A percentile compares a stretch with the other conserved stretches of the same genome.
Evolutionary conservation across 75 land plant species (phyloP).

Genomic region (Selaginella moellendorffii): DNA sequence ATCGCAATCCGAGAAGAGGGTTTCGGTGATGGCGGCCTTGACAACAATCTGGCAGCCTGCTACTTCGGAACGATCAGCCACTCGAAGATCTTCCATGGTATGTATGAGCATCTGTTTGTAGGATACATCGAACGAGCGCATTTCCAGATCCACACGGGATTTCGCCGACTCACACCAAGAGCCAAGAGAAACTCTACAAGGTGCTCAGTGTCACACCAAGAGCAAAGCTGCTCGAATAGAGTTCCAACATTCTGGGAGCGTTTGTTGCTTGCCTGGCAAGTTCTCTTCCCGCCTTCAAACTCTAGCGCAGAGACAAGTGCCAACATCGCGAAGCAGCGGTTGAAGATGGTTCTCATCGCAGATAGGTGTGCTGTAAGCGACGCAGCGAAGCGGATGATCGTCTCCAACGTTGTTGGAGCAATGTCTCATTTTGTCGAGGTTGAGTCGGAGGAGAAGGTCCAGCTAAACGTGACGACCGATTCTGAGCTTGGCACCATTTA

Average conservation of each 20-base stretch:
- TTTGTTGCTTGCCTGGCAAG: conserved; percentile 61
- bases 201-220: too few relatives aligned
- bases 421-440: conserved; percentile 91
- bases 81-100: too few relatives aligned
- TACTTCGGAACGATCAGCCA: too few relatives aligned
- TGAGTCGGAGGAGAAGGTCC: conserved; percentile 89
- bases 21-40: too few relatives aligned
- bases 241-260: conserved; percentile 86
- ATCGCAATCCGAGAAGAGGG: too few relatives aligned
- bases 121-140: too few relatives aligned
- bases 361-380: conserved; percentile 89
- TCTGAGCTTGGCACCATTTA: conserved; percentile 79
- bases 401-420: conserved; percentile 54
- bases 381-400: conserved; percentile 75
- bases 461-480: conserved; percentile 70
- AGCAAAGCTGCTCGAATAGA: too few relatives aligned
- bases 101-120: too few relatives aligned
- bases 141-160: too few relatives aligned
- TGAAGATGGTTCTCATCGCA: conserved; percentile 89
- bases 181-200: too few relatives aligned
- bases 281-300: conserved; percentile 56
- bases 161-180: too few relatives aligned
- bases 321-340: conserved; percentile 68
- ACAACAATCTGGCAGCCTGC: too few relatives aligned
- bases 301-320: conserved; percentile 48